Evolutionary conservation across 371 early-diverging fungal species (phyloP), one percentile per base, ranked within the genome.

Genomic region (Lichtheimia ramosa): DNA sequence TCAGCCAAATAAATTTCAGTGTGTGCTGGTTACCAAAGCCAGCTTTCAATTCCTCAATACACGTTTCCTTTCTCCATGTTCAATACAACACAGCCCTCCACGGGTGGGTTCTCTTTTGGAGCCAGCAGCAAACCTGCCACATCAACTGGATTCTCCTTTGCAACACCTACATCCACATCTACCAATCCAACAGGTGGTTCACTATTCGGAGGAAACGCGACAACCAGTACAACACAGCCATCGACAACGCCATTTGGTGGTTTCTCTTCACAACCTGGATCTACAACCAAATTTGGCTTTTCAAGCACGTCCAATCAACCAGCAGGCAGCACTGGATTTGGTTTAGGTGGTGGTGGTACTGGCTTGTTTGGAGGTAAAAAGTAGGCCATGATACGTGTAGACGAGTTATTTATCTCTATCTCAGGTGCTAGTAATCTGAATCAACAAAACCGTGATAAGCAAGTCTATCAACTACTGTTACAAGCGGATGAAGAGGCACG

Each of bases 401-500:
- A 18, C 15, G 39, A 14, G 54, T 41, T 58, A 23, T 34, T 42
- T 12, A 16, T 14, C 24, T 52, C 39, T 15, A 52, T 34, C n/a
- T n/a, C n/a, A 34, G 34, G 34, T 34, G 34, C 34, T 34, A 10
- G 10, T 60, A 73, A 61, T 58, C 65, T 61, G 58, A 43, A 43
- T 23, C 54, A 54, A 40, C 54, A 54, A 41, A 67, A 77, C 60
- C 54, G 75, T 48, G 68, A 67, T 5, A 55, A 61, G n/a, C 68
- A 69, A 58, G 59, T 73, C n/a, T 79, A 64, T 51, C 65, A 69
- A 20, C 51, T 67, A 13, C 51, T 76, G 23, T n/a, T 54, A 14
- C 66, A 69, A 48, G 48, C 62, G 12, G 61, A 66, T 13, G 59
- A 62, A 28, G 66, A 77, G 60, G 76, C 74, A 71, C 74, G 74